Evolutionary conservation across 73 alveolate genomes (phyloP), one percentile per base, ranked within the genome.

Genomic region (Paramecium octaurelia): DNA sequence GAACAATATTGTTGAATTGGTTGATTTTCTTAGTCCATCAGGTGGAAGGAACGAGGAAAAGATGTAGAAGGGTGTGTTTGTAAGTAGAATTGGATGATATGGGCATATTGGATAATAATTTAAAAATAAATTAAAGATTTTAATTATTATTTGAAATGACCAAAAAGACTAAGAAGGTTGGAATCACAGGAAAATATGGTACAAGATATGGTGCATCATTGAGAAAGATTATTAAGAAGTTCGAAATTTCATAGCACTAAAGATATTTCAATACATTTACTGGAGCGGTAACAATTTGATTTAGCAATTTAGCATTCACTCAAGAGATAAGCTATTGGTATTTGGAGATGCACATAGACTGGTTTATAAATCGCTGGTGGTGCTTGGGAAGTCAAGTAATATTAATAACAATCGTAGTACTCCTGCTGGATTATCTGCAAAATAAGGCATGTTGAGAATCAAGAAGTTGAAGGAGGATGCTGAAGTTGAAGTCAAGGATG

Each of bases 161-260:
- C 71, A 97, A 97, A 96, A 97, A 99, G 86, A 97, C 99, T 80
- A 95, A 96, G 98, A 97, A 97, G 94, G 99, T 97, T 77, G 99
- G 99, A 83, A 97, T 97, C 92, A 93, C 96, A 64, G 99, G 99
- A 71, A 97, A 97, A 95, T 97, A 97, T 96, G 99, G 98, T 84
- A 97, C 99, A 18, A 95, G 99, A 88, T 97, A 97, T 80, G 99
- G 99, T 59, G 96, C 98, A 29, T 96, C 98, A 14, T 92, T 96
- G 85, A 96, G 99, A 96, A 97, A 97, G 95, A 96, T 95, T 95
- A 96, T 96, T 92, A 97, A 97, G 96, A 96, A 95, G 96, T 96
- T 96, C 95, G 99, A 97, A 94, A 96, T 96, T 95, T 93, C 97
- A 70, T 96, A 96, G 94, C 94, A 97, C 43, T 97, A 97, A 29